Base-by-base conservation (phyloP, 306 rosid genomes). In the apple (Malus domestica) region DNA sequence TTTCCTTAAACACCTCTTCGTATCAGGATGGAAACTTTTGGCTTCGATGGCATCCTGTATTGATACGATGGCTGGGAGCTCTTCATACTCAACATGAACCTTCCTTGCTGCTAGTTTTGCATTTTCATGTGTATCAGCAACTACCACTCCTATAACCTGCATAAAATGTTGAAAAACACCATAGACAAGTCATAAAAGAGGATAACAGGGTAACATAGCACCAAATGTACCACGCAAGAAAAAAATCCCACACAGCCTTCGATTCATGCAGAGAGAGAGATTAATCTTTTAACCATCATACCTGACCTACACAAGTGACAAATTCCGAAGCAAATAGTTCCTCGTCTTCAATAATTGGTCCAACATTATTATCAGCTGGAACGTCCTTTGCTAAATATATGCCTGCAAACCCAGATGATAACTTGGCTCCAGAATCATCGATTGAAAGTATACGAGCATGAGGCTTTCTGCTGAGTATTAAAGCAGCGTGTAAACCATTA, bases 241-340 rank as follows among this genome's bases (percentile, higher is more conserved):
- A 72, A 11, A 11, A 30, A 64, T 20, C 52, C 25, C 22, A 10
- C 11, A 30, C 18, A 35, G 19, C 40, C 11, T 67, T 67, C 4
- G 30, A 46, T 19, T 9, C 42, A 40, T 55, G 70, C 8, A 49
- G 19, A 49, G 20, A 33, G 61, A 54, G 62, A 54, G 40, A 51
- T 29, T 33, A 29, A 69, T 81, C 74, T 29, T 38, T 73, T 68
- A 88, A 80, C 76, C 71, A 73, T 73, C 65, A 62, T 87, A 95
- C 98, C 97, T 92, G 97, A 75, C 98, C 98, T 42, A 92, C 97
- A 65, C 97, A 95, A 79, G 97, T 92, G 83, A 90, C 81, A 72
- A 81, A 82, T 68, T 92, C 86, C 64, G 90, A 80, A 30, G 98
- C 97, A 87, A 85, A 95, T 69, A 95, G 88, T 27, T 92, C 97